phyloP scores from a whole-genome alignment of 352 stramenopile genomes.

The Thalassiosira mediterranea region DNA sequence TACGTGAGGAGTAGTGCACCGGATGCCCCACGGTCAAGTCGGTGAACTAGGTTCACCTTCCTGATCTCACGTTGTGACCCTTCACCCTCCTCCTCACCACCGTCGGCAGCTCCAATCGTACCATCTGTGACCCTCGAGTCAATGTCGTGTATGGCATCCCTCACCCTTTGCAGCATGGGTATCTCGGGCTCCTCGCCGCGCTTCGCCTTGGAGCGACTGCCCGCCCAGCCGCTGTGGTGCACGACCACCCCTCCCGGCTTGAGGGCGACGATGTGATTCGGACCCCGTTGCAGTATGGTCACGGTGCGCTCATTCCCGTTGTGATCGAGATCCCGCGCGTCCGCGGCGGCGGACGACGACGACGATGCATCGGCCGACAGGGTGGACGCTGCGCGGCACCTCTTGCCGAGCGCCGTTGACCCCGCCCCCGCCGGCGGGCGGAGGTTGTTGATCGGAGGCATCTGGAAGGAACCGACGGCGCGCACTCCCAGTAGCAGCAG shows the following conservation, averaged over 20 bases:
- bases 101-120: background rate
- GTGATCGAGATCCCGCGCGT: too few relatives aligned
- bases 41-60: constrained; percentile 79
- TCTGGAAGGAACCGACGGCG: too few relatives aligned
- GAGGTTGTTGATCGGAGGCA: too few relatives aligned
- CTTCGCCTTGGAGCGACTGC: constrained; percentile 52
- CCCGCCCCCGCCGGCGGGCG: too few relatives aligned
- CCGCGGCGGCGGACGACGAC: background rate
- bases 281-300: constrained; percentile 59
- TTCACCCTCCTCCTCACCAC: constrained; percentile 11
- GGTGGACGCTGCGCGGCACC: too few relatives aligned
- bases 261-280: constrained; percentile 61
- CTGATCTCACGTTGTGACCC: constrained; percentile 38
- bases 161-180: constrained; percentile 56
- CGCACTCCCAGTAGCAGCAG: too few relatives aligned
- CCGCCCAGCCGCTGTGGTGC: constrained; percentile 76
- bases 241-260: constrained; percentile 78
- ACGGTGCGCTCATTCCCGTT: constrained; percentile 41
- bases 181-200: constrained; percentile 50
- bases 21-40: constrained; percentile 73
- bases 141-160: constrained; percentile 52
- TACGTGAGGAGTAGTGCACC: constrained; percentile 68
- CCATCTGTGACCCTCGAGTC: constrained; percentile 2
- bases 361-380: too few relatives aligned
- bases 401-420: too few relatives aligned